Evolutionary conservation across 1,139 yeast genomes (phyloP).

Genomic region (Insectozyma bohioensis): DNA sequence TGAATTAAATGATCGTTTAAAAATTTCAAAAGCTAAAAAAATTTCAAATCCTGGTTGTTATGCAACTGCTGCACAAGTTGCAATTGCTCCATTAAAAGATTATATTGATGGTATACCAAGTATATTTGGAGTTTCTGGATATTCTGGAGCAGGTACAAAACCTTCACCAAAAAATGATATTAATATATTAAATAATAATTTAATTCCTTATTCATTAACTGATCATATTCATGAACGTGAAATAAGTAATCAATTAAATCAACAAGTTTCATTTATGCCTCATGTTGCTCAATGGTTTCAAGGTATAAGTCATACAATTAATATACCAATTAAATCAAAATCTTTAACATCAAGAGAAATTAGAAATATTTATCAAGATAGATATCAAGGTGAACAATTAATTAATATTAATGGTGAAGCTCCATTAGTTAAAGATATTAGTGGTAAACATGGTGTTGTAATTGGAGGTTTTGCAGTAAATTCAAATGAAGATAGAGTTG

Average conservation of each 20-base stretch:
- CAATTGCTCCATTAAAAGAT: slow-evolving; percentile 79
- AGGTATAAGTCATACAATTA: slow-evolving; percentile 90
- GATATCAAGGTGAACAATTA: slow-evolving; percentile 84
- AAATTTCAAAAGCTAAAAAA: slow-evolving; percentile 71
- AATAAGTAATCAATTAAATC: slow-evolving; percentile 76
- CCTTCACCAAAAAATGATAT: slow-evolving; percentile 95
- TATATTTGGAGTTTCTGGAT: slow-evolving; percentile 94
- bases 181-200: slow-evolving; percentile 68
- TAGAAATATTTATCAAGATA: slow-evolving; percentile 81
- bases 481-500: slow-evolving; percentile 85
- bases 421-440: slow-evolving; percentile 86
- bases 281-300: slow-evolving; percentile 99
- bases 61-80: slow-evolving; percentile 95
- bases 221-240: slow-evolving; percentile 97
- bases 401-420: slow-evolving; percentile 86
- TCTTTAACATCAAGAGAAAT: slow-evolving; percentile 78
- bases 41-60: slow-evolving; percentile 98
- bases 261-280: slow-evolving; percentile 85
- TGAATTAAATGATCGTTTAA: slow-evolving; percentile 63
- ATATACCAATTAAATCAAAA: slow-evolving; percentile 75
- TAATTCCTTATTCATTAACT: slow-evolving; percentile 93
- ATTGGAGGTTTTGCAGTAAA: slow-evolving; percentile 96
- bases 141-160: slow-evolving; percentile 98
- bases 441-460: slow-evolving; percentile 92
- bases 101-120: slow-evolving; percentile 71